phyloP scores from a whole-genome alignment of 148 eudicot genomes.

The Drosera capensis region DNA sequence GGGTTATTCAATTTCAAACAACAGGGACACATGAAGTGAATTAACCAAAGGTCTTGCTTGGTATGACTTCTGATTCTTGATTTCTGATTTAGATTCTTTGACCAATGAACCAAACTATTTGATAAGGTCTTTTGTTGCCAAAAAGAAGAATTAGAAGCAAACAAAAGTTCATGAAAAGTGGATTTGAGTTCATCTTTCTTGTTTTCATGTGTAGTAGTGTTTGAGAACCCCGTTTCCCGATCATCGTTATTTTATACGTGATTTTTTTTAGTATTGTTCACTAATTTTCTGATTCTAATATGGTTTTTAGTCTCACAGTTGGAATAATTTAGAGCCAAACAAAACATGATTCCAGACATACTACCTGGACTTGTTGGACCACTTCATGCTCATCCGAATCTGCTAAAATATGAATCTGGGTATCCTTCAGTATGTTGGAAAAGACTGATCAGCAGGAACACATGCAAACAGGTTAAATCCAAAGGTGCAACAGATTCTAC shows the following conservation, averaged over 20 bases:
- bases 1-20: too few species aligned
- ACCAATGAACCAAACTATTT: too few species aligned
- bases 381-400: slow-evolving; percentile 92
- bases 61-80: too few species aligned
- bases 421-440: slow-evolving; percentile 80
- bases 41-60: neutral
- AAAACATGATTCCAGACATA: neutral
- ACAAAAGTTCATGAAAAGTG: too few species aligned
- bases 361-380: slow-evolving; percentile 97
- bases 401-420: slow-evolving; percentile 87
- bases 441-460: slow-evolving; percentile 42
- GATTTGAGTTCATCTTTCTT: too few species aligned
- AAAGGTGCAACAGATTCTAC: neutral
- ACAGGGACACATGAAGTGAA: neutral
- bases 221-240: too few species aligned
- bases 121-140: too few species aligned
- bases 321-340: neutral
- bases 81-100: too few species aligned
- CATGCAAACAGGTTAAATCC: slow-evolving; percentile 7
- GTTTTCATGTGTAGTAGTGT: too few species aligned
- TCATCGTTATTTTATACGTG: too few species aligned
- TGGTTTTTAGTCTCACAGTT: neutral
- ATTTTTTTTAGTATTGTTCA: too few species aligned
- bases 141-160: too few species aligned
- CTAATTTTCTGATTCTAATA: neutral